These are phyloP conservation scores for Saxophila tyrrhenica DNA, from an alignment of 495 filamentous ascomycete genomes.

Conservation along the genomic window DNA sequence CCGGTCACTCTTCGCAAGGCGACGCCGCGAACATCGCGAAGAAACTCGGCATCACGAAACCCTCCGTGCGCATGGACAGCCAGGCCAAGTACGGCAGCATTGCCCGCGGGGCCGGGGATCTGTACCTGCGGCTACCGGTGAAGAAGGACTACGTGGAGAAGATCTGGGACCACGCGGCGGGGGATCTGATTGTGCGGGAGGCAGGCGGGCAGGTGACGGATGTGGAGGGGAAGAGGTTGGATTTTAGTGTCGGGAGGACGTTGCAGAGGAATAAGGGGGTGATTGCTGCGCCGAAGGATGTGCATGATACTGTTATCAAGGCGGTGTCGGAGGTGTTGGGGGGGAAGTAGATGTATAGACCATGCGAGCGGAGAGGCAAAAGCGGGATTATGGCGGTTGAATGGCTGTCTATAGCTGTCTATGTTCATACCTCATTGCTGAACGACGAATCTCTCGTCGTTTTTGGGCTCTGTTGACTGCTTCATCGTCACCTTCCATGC, in stretches of 20 bases:
- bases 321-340: slow-evolving; percentile 72
- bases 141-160: slow-evolving; percentile 89
- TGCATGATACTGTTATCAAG: slow-evolving; percentile 66
- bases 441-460: neutral
- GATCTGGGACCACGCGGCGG: slow-evolving; percentile 99
- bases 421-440: neutral
- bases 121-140: slow-evolving; percentile 81
- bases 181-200: slow-evolving; percentile 86
- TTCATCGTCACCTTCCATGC: slow-evolving; percentile 21
- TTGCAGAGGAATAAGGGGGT: slow-evolving; percentile 84
- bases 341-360: slow-evolving; percentile 31
- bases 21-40: slow-evolving; percentile 76
- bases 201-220: slow-evolving; percentile 89
- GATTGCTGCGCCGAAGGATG: slow-evolving; percentile 65
- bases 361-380: too few relatives aligned
- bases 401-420: too few relatives aligned
- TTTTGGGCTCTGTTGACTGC: neutral
- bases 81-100: slow-evolving; percentile 97
- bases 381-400: too few relatives aligned
- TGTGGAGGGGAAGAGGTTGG: slow-evolving; percentile 62
- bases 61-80: slow-evolving; percentile 86
- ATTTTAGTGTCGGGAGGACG: slow-evolving; percentile 80
- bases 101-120: slow-evolving; percentile 86
- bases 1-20: slow-evolving; percentile 76
- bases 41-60: slow-evolving; percentile 71